A percentile compares a stretch with the other conserved stretches of the same genome.
phyloP scores from a whole-genome alignment of 352 stramenopile genomes.

The Albugo laibachii region DNA sequence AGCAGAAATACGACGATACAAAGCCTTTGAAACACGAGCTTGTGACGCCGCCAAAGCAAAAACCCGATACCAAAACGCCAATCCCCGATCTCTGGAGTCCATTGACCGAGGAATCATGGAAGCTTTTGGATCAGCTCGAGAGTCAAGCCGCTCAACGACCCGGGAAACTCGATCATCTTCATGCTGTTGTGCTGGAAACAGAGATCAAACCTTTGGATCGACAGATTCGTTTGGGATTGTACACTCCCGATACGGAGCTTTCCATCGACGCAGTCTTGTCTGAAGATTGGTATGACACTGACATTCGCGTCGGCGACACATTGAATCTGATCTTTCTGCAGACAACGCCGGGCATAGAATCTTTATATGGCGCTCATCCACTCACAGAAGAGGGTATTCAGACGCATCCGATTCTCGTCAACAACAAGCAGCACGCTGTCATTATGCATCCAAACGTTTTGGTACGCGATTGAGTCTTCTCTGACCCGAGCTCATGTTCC shows the following conservation, averaged over 20 bases:
- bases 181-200: background rate
- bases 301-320: slow-evolving; percentile 44
- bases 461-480: slow-evolving; percentile 12
- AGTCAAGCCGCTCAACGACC: slow-evolving; percentile 26
- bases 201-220: background rate
- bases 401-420: slow-evolving; percentile 13
- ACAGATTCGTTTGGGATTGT: background rate
- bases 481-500: background rate
- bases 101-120: slow-evolving; percentile 64
- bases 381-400: background rate
- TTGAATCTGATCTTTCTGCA: slow-evolving; percentile 57
- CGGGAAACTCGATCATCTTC: background rate
- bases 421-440: slow-evolving; percentile 38
- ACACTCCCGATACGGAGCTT: background rate
- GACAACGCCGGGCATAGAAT: slow-evolving; percentile 19
- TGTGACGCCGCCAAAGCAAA: too few species aligned
- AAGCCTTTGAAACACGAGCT: too few species aligned
- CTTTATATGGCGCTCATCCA: slow-evolving; percentile 16
- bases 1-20: slow-evolving; percentile 3
- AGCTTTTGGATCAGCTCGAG: slow-evolving; percentile 44
- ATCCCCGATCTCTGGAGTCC: slow-evolving; percentile 34
- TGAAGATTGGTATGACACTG: slow-evolving; percentile 65
- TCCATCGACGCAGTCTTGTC: slow-evolving; percentile 24
- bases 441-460: slow-evolving; percentile 59
- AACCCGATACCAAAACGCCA: background rate